These are phyloP conservation scores for Exserohilum rostratum DNA, from an alignment of 2,329 filamentous ascomycete genomes.

Conservation along the genomic window DNA sequence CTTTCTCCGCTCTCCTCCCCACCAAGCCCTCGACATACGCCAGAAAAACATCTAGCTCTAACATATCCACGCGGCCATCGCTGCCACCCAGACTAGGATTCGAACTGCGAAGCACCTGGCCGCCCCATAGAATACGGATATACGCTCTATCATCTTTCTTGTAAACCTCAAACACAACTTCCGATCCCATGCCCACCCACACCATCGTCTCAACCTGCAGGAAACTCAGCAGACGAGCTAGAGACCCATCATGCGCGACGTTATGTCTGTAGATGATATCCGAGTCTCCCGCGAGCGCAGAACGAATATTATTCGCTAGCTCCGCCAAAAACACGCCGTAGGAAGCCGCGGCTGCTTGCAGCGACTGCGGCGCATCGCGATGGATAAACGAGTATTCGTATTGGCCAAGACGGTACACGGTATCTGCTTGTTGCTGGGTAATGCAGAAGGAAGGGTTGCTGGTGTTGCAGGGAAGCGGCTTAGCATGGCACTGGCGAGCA, in stretches of 20 bases:
- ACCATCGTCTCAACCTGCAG: conserved; percentile 78
- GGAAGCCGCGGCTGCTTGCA: conserved; percentile 65
- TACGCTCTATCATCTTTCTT: conserved; percentile 47
- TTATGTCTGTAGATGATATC: conserved; percentile 71
- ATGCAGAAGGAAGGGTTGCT: conserved; percentile 64
- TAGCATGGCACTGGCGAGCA: conserved; percentile 75
- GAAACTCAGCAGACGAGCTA: conserved; percentile 70
- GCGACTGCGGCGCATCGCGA: conserved; percentile 67
- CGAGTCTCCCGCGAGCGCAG: conserved; percentile 32
- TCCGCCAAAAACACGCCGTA: conserved; percentile 79
- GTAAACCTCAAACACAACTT: conserved; percentile 78
- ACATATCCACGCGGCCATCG: conserved; percentile 67
- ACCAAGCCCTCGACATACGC: conserved; percentile 75
- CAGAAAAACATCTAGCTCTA: conserved; percentile 68
- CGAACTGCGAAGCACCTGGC: conserved; percentile 69
- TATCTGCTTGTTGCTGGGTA: conserved; percentile 65
- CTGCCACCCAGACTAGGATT: conserved; percentile 64
- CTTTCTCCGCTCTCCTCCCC: conserved; percentile 56
- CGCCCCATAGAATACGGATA: conserved; percentile 74
- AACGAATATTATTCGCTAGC: conserved; percentile 68
- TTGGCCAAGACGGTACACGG: conserved; percentile 76
- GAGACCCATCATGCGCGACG: conserved; percentile 77
- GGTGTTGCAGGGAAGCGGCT: conserved; percentile 71
- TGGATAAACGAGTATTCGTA: conserved; percentile 84
- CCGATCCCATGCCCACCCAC: conserved; percentile 83